Evolutionary conservation across 2,329 filamentous ascomycete species (phyloP), one percentile per base, ranked within the genome.

Genomic region (Fusarium fujikuroi): DNA sequence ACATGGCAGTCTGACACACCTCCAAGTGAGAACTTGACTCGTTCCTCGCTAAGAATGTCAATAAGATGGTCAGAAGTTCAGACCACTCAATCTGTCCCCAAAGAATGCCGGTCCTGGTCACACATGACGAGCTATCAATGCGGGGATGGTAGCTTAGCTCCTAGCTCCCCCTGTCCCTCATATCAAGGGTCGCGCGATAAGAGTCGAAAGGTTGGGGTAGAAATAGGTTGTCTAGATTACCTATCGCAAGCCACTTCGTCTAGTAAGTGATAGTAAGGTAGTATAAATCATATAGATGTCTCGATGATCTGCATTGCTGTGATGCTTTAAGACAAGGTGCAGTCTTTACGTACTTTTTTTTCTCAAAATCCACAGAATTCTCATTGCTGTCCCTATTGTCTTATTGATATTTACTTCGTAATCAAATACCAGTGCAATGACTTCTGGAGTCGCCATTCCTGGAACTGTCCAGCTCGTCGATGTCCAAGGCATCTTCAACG

Each of bases 381-480:
- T 9, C 18, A 3, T 28, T 25, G 9, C 9, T 36, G 14, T 10
- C 19, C 9, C n/a, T 11, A 18, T 16, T 25, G 9, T 9, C 28
- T 23, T 43, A 1, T 19, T 44, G 18, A 32, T 19, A 58, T 28
- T 36, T 9, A 15, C 15, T 47, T 28, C 21, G 36, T 56, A 15
- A 40, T 23, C 8, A 25, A n/a, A 23, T 25, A 58, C n/a, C 11
- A 15, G n/a, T 15, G n/a, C 14, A 36, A 61, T 61, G 59, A 19
- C 59, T 43, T 28, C 50, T 7, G 30, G 43, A 14, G 37, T 61
- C 32, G 52, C 66, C 15, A 68, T 75, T 42, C 74, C 74, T 34
- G 74, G 74, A 5, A 76, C 74, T 1, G 71, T 76, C 25, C 74
- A 74, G n/a, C 68, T 76, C 3, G 73, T 76, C 32, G 74, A 76